phyloP scores from a whole-genome alignment of 306 rosid species.

The Alnus glutinosa region DNA sequence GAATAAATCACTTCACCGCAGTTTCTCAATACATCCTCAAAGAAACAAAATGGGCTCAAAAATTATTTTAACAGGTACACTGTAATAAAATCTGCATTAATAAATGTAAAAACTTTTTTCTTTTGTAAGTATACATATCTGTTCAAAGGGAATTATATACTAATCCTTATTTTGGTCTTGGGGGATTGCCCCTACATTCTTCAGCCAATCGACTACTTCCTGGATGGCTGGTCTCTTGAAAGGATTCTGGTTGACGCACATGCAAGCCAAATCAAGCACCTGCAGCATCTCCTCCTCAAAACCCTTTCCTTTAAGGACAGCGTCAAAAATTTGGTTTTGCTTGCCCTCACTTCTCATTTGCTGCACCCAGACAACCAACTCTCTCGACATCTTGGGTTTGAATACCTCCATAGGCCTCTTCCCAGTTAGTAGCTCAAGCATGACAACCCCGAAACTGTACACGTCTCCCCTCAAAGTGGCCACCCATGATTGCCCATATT shows the following conservation, averaged over 20 bases:
- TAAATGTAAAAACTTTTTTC: slow-evolving; percentile 37
- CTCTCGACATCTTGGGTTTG: slow-evolving; percentile 75
- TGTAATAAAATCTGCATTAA: slow-evolving; percentile 42
- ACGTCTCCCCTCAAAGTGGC: slow-evolving; percentile 95
- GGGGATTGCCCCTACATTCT: slow-evolving; percentile 54
- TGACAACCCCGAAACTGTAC: slow-evolving; percentile 92
- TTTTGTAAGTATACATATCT: slow-evolving; percentile 59
- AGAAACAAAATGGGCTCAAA: slow-evolving; percentile 28
- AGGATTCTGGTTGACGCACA: slow-evolving; percentile 83
- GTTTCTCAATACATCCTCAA: slow-evolving; percentile 33
- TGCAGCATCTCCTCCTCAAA: slow-evolving; percentile 74
- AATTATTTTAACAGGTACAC: slow-evolving; percentile 47
- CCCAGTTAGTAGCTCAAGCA: slow-evolving; percentile 89
- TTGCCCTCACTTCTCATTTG: slow-evolving; percentile 76
- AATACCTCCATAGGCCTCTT: slow-evolving; percentile 85
- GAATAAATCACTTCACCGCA: slow-evolving; percentile 24
- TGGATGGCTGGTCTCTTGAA: slow-evolving; percentile 79
- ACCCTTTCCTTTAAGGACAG: slow-evolving; percentile 67
- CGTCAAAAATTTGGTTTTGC: slow-evolving; percentile 70
- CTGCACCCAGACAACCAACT: slow-evolving; percentile 85
- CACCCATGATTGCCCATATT: slow-evolving; percentile 96
- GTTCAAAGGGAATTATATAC: slow-evolving; percentile 37
- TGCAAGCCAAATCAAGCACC: slow-evolving; percentile 85
- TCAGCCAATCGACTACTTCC: slow-evolving; percentile 85
- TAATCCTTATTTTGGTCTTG: slow-evolving; percentile 53